Evolutionary conservation across 73 alveolate species (phyloP), one percentile per base, ranked within the genome.

Genomic region (Uronychia setigera): DNA sequence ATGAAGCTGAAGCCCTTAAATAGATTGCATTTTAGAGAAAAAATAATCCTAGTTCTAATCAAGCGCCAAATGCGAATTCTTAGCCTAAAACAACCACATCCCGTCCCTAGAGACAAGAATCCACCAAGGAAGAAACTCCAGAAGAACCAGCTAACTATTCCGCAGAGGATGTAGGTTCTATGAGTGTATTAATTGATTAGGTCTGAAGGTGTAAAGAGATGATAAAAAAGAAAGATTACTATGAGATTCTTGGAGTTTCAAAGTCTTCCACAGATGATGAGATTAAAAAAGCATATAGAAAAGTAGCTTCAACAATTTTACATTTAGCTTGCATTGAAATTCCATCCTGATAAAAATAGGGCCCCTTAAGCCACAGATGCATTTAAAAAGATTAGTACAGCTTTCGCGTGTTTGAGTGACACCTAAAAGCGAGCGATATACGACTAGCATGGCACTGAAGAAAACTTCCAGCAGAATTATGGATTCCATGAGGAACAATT

Each of bases 211-310:
- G 96, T 46, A 60, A 77, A 35, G 88, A 87, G 35, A 82, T 91
- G 59, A 29, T 92, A 1, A 14, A 58, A 1, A 86, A 90, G 86
- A 83, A 78, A 86, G 93, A 94, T 76, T 92, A 92, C 81, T 95
- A 94, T 82, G 96, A 92, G 59, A 91, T 94, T 31, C 82, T 96
- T 57, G 97, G 97, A 5, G 81, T 96, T 67, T 26, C 29, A 1
- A 67, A 97, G 86, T 87, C 67, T n/a, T 98, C 99, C 13, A 60
- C 99, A 13, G 81, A 88, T 57, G 99, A 94, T 79, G 99, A 98
- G 27, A 95, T 98, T 74, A 94, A 92, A 80, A 97, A 96, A 85
- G 99, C 99, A 5, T 98, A 88, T 92, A 92, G 98, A 84, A 96
- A 96, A 82, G 67, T 46, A 46, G 5, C n/a, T 19, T 19, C 67